phyloP scores from a whole-genome alignment of 305 asterid genomes.

The Ajuga reptans region DNA sequence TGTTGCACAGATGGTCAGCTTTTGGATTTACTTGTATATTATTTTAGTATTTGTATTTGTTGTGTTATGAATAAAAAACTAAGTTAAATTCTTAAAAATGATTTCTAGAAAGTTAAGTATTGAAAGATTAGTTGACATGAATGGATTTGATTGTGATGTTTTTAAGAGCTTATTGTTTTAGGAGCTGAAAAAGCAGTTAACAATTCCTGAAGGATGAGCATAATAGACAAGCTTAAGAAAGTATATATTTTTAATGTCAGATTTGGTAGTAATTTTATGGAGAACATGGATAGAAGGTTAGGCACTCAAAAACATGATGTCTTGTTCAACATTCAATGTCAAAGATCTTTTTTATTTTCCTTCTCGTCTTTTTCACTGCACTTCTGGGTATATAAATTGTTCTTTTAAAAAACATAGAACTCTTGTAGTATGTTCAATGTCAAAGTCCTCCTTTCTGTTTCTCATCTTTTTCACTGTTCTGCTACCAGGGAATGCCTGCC shows the following conservation, averaged over 20 bases:
- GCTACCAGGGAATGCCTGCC: background rate
- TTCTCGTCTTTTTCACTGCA: background rate
- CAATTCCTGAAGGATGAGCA: background rate
- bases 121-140: slow-evolving; percentile 2
- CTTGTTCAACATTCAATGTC: too few species aligned
- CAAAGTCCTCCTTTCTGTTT: background rate
- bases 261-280: background rate
- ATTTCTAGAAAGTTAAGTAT: slow-evolving; percentile 2
- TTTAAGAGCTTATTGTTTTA: background rate
- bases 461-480: slow-evolving; percentile 9
- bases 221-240: background rate
- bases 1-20: slow-evolving; percentile 86
- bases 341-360: too few species aligned
- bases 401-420: background rate
- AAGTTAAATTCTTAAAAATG: background rate
- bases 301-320: too few species aligned
- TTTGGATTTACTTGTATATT: slow-evolving; percentile 24
- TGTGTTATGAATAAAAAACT: background rate
- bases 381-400: background rate
- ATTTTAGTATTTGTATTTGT: slow-evolving; percentile 4
- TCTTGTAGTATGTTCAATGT: background rate
- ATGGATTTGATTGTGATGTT: background rate
- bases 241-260: background rate
- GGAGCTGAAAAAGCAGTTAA: background rate
- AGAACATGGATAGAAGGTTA: background rate